These are phyloP conservation scores for Ramichloridium luteum DNA, from an alignment of 2,329 filamentous ascomycete genomes.

Conservation along the genomic window DNA sequence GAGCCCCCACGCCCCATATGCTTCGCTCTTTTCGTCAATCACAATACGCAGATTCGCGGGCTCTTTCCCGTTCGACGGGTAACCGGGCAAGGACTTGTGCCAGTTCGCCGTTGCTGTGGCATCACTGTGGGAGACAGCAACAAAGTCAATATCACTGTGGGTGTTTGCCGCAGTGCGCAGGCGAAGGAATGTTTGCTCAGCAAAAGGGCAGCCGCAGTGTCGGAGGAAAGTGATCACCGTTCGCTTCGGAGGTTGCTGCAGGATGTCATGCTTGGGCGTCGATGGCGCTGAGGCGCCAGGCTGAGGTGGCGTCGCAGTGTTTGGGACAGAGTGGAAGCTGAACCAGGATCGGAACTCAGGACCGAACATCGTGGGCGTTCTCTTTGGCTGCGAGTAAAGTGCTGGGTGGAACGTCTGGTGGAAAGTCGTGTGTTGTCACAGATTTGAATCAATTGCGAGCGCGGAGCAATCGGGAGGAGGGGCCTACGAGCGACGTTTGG, in stretches of 20 bases:
- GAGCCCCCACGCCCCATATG: slow-evolving; percentile 56
- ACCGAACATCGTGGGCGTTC: slow-evolving; percentile 1
- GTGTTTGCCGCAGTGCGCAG: slow-evolving; percentile 42
- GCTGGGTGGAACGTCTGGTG: no score
- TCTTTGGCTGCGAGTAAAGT: no score
- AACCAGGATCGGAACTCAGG: slow-evolving; percentile 32
- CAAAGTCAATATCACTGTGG: slow-evolving; percentile 41
- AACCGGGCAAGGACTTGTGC: slow-evolving; percentile 32
- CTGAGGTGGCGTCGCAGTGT: slow-evolving; percentile 26
- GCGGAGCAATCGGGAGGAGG: no score
- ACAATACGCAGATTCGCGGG: slow-evolving; percentile 47
- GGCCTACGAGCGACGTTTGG: no score
- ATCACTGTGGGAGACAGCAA: slow-evolving; percentile 52
- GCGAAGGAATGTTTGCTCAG: slow-evolving; percentile 32
- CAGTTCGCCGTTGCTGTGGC: slow-evolving; percentile 43
- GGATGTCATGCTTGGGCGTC: slow-evolving; percentile 38
- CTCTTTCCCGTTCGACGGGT: slow-evolving; percentile 43
- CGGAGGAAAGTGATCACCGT: slow-evolving; percentile 55
- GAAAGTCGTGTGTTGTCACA: no score
- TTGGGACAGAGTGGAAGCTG: slow-evolving; percentile 16
- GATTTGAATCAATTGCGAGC: no score
- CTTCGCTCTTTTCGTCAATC: slow-evolving; percentile 46
- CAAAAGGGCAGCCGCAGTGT: slow-evolving; percentile 65
- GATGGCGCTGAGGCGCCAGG: slow-evolving; percentile 46
- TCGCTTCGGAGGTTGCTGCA: slow-evolving; percentile 42